These are phyloP conservation scores for Cucumis cinereus DNA, from an alignment of 306 rosid species.

Conservation along the genomic window DNA sequence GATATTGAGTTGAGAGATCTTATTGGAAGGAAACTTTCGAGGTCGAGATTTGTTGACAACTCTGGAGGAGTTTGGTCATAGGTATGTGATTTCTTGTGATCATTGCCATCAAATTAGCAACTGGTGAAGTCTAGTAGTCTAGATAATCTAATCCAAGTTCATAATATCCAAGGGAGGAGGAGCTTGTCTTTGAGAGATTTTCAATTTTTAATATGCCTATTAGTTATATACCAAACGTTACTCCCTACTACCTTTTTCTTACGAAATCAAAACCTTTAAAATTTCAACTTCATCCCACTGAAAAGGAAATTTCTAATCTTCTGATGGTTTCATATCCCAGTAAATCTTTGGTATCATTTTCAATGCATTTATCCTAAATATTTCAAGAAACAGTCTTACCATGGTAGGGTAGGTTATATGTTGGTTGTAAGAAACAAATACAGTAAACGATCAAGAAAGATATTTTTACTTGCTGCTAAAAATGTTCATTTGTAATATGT, in stretches of 20 bases:
- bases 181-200: background rate
- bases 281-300: too few relatives aligned
- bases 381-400: background rate
- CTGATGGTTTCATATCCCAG: too few relatives aligned
- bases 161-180: background rate
- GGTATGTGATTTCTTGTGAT: background rate
- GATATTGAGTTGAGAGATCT: slow-evolving; percentile 66
- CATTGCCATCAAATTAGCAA: background rate
- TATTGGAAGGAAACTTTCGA: slow-evolving; percentile 32
- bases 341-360: background rate
- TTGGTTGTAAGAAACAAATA: background rate
- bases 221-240: background rate
- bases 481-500: background rate
- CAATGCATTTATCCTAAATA: background rate
- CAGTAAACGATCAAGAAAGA: background rate
- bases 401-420: background rate
- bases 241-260: background rate
- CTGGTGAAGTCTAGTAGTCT: background rate
- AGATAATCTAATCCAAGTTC: background rate
- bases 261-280: background rate
- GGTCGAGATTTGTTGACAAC: slow-evolving; percentile 18
- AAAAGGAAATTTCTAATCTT: too few relatives aligned
- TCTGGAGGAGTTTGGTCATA: slow-evolving; percentile 21
- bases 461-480: background rate
- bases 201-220: background rate